A percentile compares a stretch with the other conserved stretches of the same genome.
These are phyloP conservation scores for Gossypium arboreum DNA, from an alignment of 345 rosid species.

Conservation along the genomic window DNA sequence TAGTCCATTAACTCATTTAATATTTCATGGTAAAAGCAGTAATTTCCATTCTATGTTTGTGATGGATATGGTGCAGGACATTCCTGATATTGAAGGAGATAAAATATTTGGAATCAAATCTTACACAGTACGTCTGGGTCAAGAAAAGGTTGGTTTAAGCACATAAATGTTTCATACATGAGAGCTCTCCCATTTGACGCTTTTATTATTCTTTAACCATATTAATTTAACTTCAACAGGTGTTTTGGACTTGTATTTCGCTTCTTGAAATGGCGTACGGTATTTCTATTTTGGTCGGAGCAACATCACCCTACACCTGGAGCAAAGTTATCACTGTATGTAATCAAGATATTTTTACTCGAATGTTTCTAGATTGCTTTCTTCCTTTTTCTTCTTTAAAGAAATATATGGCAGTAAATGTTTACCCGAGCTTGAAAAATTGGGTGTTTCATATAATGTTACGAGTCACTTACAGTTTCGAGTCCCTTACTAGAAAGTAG, in stretches of 20 bases:
- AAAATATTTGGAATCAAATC: conserved; percentile 75
- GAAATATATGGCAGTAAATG: neutral
- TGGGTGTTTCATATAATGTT: neutral
- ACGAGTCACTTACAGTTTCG: neutral
- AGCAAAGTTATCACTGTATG: conserved; percentile 77
- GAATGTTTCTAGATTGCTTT: neutral
- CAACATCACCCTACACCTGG: conserved; percentile 65
- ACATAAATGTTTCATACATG: neutral
- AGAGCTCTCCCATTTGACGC: neutral
- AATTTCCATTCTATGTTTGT: conserved; percentile 3
- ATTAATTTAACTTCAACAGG: conserved; percentile 39
- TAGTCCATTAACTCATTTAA: neutral
- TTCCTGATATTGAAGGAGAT: conserved; percentile 98
- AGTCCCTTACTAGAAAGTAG: neutral
- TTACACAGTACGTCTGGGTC: conserved; percentile 81
- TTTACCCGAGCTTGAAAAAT: neutral
- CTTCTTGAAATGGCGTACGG: conserved; percentile 80
- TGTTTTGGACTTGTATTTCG: conserved; percentile 84
- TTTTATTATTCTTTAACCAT: neutral
- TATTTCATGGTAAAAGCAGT: neutral
- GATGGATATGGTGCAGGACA: conserved; percentile 50
- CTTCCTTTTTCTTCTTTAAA: neutral
- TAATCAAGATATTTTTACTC: conserved; percentile 11
- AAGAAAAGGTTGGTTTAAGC: conserved; percentile 47
- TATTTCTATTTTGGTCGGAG: conserved; percentile 74